Evolutionary conservation across 495 filamentous ascomycete species (phyloP).

Genomic region (Podospora tetraspora): DNA sequence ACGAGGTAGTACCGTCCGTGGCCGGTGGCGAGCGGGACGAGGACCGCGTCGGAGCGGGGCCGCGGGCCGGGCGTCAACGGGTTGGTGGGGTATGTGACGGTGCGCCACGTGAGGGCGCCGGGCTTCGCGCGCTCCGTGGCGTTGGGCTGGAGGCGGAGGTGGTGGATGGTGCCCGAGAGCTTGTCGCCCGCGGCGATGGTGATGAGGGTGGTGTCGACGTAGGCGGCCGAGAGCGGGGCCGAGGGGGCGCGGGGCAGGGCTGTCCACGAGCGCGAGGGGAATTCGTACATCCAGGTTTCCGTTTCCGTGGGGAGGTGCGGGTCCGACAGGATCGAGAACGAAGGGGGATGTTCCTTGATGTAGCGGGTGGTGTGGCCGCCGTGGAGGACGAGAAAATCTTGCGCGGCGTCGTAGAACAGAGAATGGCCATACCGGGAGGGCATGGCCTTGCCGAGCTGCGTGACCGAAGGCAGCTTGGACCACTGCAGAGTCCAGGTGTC

Average conservation of each 20-base stretch:
- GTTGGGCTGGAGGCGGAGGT: conserved; percentile 33
- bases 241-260: conserved; percentile 36
- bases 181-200: conserved; percentile 28
- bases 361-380: conserved; percentile 27
- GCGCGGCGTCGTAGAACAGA: conserved; percentile 21
- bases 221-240: conserved; percentile 32
- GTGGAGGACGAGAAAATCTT: conserved; percentile 39
- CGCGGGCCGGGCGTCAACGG: conserved; percentile 43
- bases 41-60: conserved; percentile 38
- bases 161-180: conserved; percentile 37
- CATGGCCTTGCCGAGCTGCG: conserved; percentile 21
- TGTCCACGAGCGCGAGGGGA: conserved; percentile 39
- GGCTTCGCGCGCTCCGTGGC: conserved; percentile 29
- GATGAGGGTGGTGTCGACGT: conserved; percentile 41
- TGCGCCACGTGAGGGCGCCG: conserved; percentile 36
- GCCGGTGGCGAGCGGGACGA: conserved; percentile 46
- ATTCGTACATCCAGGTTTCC: conserved; percentile 48
- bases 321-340: not conserved
- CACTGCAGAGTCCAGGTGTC: conserved; percentile 38
- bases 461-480: conserved; percentile 18
- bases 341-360: not conserved
- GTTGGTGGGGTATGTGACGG: conserved; percentile 42
- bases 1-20: conserved; percentile 49
- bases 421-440: conserved; percentile 22
- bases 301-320: conserved; percentile 9